Evolutionary conservation across 1,284 basidiomycete genomes (phyloP), one percentile per base, ranked within the genome.

Genomic region (Irpex sp.): DNA sequence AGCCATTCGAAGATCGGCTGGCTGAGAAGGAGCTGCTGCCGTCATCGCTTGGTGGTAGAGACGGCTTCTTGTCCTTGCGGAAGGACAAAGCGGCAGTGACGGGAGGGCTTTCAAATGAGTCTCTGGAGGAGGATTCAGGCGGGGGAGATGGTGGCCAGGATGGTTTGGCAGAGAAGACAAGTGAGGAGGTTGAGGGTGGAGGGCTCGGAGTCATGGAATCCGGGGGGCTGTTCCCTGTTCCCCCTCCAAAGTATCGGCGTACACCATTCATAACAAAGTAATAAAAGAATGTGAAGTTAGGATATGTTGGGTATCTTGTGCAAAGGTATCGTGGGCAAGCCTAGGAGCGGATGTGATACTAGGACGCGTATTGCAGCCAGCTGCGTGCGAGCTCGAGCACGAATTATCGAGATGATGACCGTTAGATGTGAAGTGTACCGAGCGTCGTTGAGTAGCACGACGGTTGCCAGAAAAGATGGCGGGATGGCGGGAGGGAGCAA

Each of bases 221-320:
- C 31, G 69, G 65, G 34, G 72, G 68, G 9, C 68, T 67, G 64
- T 63, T 62, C 62, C 63, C 65, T n/a, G 70, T 62, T 38, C 75
- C 77, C 57, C 81, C 81, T 62, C 77, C 79, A 48, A 90, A 81
- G 66, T 89, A 82, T 74, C 86, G 84, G 70, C 87, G 86, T 64
- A 91, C 86, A 70, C 88, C 87, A 81, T 90, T 87, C 88, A 90
- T 90, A 60, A 5, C 48, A 37, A 51, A 49, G 36, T 49, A 54
- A 57, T 19, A 38, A 36, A 34, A 31, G n/a, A 5, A 48, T 48
- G 31, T 40, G 9, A 37, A 44, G 56, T 64, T 64, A 61, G 60
- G 40, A 19, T 61, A 64, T 58, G 38, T 48, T 19, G 64, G 64
- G 64, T 65, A 65, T 65, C 64, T 36, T 65, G 64, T 44, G 52